Conservation (phyloP, 768 basidiomycete species). For the Leucocoprinus leucothites region DNA sequence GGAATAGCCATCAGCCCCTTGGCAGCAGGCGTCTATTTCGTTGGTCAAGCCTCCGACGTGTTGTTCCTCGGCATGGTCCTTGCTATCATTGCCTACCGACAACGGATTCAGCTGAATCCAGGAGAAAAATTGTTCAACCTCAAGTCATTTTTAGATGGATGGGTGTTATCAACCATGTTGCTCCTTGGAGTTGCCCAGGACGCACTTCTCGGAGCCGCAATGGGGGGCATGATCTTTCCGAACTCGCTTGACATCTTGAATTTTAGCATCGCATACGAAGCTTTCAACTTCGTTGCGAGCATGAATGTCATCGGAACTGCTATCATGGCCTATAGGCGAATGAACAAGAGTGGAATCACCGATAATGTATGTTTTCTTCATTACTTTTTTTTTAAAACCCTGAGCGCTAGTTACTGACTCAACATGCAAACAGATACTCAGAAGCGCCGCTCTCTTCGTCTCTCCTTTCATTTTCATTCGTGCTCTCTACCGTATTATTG, state of each 20-base stretch:
- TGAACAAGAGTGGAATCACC: neutral
- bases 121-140: neutral
- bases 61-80: neutral
- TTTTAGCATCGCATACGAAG: neutral
- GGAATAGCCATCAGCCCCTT: neutral
- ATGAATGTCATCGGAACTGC: neutral
- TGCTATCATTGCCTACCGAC: conserved; percentile 1
- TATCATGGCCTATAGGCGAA: neutral
- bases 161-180: neutral
- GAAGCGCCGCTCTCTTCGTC: neutral
- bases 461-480: neutral
- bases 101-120: conserved; percentile 3
- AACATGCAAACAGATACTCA: neutral
- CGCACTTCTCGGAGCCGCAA: neutral
- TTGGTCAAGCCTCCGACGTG: neutral
- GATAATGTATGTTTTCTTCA: neutral
- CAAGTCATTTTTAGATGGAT: conserved; percentile 3
- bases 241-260: neutral
- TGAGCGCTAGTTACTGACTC: neutral
- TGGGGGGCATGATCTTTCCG: too few species aligned
- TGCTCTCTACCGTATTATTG: neutral
- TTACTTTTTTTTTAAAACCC: too few species aligned
- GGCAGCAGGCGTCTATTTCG: neutral
- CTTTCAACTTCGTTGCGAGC: neutral
- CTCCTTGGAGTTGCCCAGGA: neutral